Conservation (phyloP, 331 rosid genomes). For the Quercus phellos region DNA sequence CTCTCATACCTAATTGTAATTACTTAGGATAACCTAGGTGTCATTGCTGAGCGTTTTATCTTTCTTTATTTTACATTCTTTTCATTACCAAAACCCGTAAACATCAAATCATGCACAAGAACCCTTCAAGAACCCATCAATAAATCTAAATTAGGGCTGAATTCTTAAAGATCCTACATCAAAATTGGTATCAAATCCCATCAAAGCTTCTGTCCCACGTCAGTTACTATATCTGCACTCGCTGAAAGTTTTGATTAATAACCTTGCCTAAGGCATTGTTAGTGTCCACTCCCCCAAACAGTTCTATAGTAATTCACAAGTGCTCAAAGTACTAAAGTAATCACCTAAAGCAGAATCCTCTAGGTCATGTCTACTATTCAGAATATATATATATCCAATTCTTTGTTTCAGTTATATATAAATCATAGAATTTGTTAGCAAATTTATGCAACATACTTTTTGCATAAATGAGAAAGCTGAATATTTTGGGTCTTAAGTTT, state of each 20-base stretch:
- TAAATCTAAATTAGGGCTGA: no score
- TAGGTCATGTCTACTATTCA: neutral
- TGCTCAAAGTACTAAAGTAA: neutral
- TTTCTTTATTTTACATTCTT: no score
- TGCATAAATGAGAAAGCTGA: neutral
- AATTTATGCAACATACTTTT: neutral
- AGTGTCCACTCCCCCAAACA: neutral
- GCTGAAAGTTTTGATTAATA: neutral
- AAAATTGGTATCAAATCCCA: no score
- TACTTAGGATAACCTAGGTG: no score
- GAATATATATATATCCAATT: neutral
- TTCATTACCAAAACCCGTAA: no score
- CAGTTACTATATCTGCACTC: neutral
- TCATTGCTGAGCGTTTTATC: no score
- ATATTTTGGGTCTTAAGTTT: neutral
- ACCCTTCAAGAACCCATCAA: no score
- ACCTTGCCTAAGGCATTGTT: neutral
- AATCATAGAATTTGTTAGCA: neutral
- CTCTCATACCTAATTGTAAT: no score
- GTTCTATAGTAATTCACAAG: neutral
- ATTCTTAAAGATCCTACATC: no score
- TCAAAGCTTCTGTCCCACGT: no score
- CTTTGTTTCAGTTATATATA: neutral
- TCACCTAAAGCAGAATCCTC: neutral
- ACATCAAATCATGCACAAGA: no score